Evolutionary conservation across 257 asterid species (phyloP).

Genomic region (Solanum microdontum): DNA sequence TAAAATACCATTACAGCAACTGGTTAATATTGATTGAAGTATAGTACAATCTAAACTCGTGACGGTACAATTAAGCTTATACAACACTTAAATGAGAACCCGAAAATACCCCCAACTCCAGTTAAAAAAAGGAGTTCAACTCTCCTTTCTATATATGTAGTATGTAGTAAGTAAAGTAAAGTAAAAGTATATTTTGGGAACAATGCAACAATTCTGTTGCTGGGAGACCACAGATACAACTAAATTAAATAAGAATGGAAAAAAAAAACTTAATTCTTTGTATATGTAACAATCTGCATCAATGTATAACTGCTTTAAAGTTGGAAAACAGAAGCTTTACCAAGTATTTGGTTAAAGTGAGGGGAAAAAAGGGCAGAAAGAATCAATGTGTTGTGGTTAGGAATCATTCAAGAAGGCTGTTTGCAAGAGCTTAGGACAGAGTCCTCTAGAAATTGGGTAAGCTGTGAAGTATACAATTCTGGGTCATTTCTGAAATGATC

Average conservation of each 20-base stretch:
- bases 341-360: not conserved
- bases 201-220: not conserved
- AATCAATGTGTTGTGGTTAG: slow-evolving; percentile 6
- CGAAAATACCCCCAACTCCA: no score
- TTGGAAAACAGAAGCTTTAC: not conserved
- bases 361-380: not conserved
- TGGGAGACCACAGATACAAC: not conserved
- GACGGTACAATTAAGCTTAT: no score
- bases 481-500: slow-evolving; percentile 86
- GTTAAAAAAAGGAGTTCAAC: no score
- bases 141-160: no score
- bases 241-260: not conserved
- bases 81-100: no score
- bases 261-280: not conserved
- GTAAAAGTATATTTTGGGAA: not conserved
- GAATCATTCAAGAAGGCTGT: slow-evolving; percentile 24
- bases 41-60: no score
- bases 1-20: no score
- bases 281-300: not conserved
- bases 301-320: not conserved
- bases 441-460: slow-evolving; percentile 64
- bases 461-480: slow-evolving; percentile 69
- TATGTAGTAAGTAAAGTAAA: not conserved
- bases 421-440: slow-evolving; percentile 52
- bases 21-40: no score